These are phyloP conservation scores for Myrica gale DNA, from an alignment of 306 rosid species.

Conservation along the genomic window DNA sequence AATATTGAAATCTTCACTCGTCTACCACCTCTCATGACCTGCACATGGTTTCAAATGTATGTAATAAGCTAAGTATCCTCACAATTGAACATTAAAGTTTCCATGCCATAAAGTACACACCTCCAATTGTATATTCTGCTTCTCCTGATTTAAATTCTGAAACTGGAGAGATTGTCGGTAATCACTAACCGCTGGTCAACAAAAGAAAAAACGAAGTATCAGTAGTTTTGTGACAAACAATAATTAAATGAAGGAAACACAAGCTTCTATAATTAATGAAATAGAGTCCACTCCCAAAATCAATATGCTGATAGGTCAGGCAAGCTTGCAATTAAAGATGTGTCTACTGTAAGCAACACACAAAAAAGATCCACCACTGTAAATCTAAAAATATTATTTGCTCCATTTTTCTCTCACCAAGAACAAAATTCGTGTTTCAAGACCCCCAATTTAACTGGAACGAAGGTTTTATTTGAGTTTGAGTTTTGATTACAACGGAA, in stretches of 20 bases:
- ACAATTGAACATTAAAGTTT: background rate
- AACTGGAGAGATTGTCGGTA: conserved; percentile 93
- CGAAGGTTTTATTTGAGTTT: background rate
- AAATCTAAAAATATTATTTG: background rate
- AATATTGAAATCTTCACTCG: conserved; percentile 66
- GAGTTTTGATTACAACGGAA: background rate
- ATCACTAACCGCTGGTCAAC: conserved; percentile 77
- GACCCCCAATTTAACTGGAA: background rate
- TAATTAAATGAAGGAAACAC: background rate
- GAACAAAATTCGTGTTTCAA: background rate
- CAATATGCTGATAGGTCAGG: background rate
- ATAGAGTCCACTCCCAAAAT: background rate
- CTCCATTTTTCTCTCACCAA: background rate
- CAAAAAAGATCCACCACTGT: background rate
- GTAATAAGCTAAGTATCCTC: conserved; percentile 28
- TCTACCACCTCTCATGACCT: conserved; percentile 91
- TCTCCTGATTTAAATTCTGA: conserved; percentile 82
- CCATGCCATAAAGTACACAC: conserved; percentile 44
- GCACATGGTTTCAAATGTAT: conserved; percentile 34
- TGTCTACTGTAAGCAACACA: conserved; percentile 22
- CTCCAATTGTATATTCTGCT: conserved; percentile 88
- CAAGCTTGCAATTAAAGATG: background rate
- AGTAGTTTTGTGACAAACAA: background rate
- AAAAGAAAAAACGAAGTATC: conserved; percentile 1
- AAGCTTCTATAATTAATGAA: background rate